Base-by-base conservation (phyloP, 1,139 yeast genomes). In the Candida sanyaensis region DNA sequence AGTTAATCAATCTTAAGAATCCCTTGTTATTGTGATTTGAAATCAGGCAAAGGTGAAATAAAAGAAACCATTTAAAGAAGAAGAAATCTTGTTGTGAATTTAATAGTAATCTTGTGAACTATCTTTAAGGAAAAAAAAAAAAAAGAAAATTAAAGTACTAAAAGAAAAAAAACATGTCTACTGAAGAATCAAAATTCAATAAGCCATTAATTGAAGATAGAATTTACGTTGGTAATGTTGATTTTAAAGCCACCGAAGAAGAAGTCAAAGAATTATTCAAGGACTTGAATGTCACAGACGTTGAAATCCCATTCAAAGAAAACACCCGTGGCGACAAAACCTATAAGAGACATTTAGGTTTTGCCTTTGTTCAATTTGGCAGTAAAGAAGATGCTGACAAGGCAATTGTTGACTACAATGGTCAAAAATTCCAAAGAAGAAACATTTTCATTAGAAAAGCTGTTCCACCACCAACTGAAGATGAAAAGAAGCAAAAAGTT, bases 341-440 rank as follows among this genome's bases (percentile, higher is more conserved):
- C 36, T 62, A 64, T 50, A 66, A 66, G 53, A 72, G 69, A 55
- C 75, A 68, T 49, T 68, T 78, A 48, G 85, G 85, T 9, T 79
- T 77, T 63, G 85, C 82, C 12, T 80, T 78, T 62, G 80, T 78
- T 47, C 75, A 80, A 56, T 79, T 80, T 57, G 70, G 65, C 44
- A 57, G 67, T 44, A 86, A 69, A 50, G 72, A 68, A 29, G 77
- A 77, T 33, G 83, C 83, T 5, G 75, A 71, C 49, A 64, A 62
- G 54, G 84, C 83, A 27, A 69, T 79, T 55, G 74, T 65, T 49
- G 62, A 66, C 43, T 73, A 66, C 56, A 70, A 71, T 48, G 80
- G 80, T 44, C 68, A 69, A 55, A 69, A 67, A 53, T 73, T 80
- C 57, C 74, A 73, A 50, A 75, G 73, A 50, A 70, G 83, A 62